These are phyloP conservation scores for Fonsecaea pugnacius DNA, from an alignment of 2,329 filamentous ascomycete species.

Conservation along the genomic window DNA sequence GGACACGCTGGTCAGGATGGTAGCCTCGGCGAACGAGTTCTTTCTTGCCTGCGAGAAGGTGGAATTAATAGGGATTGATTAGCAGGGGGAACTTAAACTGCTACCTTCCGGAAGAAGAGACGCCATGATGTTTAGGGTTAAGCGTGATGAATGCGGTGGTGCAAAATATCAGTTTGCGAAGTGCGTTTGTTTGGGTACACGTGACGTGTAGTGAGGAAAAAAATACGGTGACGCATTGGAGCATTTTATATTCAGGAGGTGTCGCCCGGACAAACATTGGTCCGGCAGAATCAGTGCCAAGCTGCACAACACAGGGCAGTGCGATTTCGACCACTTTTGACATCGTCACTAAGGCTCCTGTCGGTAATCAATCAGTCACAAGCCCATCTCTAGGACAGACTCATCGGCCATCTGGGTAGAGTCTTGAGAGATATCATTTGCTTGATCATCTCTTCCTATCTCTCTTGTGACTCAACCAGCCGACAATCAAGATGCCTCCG, in stretches of 20 bases:
- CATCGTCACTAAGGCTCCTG: conserved; percentile 1
- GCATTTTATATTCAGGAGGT: neutral
- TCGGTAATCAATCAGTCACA: conserved; percentile 9
- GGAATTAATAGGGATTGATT: conserved; percentile 24
- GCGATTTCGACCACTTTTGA: conserved; percentile 2
- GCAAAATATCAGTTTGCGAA: neutral
- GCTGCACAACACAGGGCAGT: conserved; percentile 5
- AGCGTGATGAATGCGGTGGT: neutral
- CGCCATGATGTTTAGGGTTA: conserved; percentile 18
- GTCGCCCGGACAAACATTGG: conserved; percentile 5
- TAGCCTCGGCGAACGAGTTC: conserved; percentile 21
- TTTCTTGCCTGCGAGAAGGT: conserved; percentile 24
- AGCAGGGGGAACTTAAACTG: conserved; percentile 18
- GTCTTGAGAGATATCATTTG: conserved; percentile 38
- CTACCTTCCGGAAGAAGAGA: conserved; percentile 10
- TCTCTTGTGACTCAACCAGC: conserved; percentile 11
- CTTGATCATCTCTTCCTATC: conserved; percentile 31
- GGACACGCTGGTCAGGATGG: conserved; percentile 27
- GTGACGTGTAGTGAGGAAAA: neutral
- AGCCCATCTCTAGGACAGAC: conserved; percentile 37
- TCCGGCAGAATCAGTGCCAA: conserved; percentile 6
- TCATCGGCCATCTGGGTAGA: conserved; percentile 20
- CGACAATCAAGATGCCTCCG: conserved; percentile 73
- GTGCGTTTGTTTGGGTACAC: conserved; percentile 7
- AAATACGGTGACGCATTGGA: conserved; percentile 8